Evolutionary conservation across 768 basidiomycete species (phyloP), one percentile per base, ranked within the genome.

Genomic region (Mycena venus): DNA sequence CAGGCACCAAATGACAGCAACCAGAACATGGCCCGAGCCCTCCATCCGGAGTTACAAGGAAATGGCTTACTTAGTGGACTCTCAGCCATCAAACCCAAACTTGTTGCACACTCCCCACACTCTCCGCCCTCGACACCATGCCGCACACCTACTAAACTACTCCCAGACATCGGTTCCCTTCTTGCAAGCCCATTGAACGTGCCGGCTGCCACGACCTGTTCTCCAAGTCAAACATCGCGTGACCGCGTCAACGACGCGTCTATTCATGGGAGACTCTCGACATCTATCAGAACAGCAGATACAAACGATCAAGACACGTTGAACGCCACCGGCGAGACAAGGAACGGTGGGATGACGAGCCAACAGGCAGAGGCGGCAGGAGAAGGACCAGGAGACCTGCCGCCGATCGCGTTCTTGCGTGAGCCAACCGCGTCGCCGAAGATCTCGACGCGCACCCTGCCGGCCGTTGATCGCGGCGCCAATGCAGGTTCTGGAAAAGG

Each of bases 361-460:
- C 53, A 55, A 55, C 56, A 36, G 21, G 21, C 34, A 32, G 55
- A 59, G 36, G 42, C 11, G 53, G 17, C 19, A 7, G 42, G 21
- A 5, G 70, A 36, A 25, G 40, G 34, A 17, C 8, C 38, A n/a
- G 51, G 64, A 21, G 53, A 72, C 53, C 12, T 47, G 55, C 70
- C 70, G 42, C 44, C 70, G 25, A 72, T 72, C 25, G 63, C 70
- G 23, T 72, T 72, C 38, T 55, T 68, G 21, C 56, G 31, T 14
- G 67, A 68, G 34, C 38, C 42, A 14, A 58, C 29, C 31, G 55
- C 12, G 55, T 68, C 66, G 38, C 40, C 66, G 40, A 4, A 32
- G 32, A 11, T 55, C 32, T 40, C 51, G 9, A 34, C 25, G 51
- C 63, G 32, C 31, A 8, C 12, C 19, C 27, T 34, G 29, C n/a